Evolutionary conservation across 2,329 filamentous ascomycete genomes (phyloP).

Genomic region (Trichophaea hybrida): DNA sequence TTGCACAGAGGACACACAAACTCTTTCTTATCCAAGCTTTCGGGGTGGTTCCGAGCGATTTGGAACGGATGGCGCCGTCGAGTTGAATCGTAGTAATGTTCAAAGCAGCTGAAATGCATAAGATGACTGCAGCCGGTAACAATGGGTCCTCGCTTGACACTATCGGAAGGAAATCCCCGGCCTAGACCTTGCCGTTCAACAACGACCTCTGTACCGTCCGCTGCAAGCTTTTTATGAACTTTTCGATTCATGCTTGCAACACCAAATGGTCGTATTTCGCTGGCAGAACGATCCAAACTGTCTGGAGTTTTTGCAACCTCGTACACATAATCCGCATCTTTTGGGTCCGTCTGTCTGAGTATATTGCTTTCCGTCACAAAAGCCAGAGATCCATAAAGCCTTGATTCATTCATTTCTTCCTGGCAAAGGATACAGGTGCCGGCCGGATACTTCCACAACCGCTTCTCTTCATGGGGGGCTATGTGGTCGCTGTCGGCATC

Average conservation of each 20-base stretch:
- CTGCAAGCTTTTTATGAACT: conserved; percentile 59
- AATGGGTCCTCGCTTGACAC: conserved; percentile 59
- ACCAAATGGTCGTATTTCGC: conserved; percentile 73
- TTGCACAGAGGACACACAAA: conserved; percentile 97
- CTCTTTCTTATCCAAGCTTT: conserved; percentile 62
- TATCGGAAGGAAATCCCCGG: conserved; percentile 65
- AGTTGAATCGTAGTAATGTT: conserved; percentile 75
- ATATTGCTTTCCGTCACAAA: conserved; percentile 76
- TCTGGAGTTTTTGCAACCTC: conserved; percentile 66
- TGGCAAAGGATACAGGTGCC: conserved; percentile 94
- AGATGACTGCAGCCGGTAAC: conserved; percentile 91
- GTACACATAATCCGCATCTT: conserved; percentile 67
- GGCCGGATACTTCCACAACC: conserved; percentile 76
- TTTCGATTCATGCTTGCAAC: conserved; percentile 76
- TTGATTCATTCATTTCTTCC: conserved; percentile 80
- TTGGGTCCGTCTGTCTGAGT: conserved; percentile 69
- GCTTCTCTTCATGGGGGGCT: conserved; percentile 45
- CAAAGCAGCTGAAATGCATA: conserved; percentile 96
- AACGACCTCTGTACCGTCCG: conserved; percentile 54
- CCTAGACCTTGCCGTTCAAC: conserved; percentile 71
- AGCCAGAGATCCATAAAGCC: conserved; percentile 85
- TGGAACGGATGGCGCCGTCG: conserved; percentile 74
- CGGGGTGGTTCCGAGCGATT: conserved; percentile 86
- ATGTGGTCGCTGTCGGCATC: conserved; percentile 65
- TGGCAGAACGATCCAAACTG: conserved; percentile 73